phyloP scores from a whole-genome alignment of 2,329 filamentous ascomycete genomes.

The Aureobasidium leucospermi region DNA sequence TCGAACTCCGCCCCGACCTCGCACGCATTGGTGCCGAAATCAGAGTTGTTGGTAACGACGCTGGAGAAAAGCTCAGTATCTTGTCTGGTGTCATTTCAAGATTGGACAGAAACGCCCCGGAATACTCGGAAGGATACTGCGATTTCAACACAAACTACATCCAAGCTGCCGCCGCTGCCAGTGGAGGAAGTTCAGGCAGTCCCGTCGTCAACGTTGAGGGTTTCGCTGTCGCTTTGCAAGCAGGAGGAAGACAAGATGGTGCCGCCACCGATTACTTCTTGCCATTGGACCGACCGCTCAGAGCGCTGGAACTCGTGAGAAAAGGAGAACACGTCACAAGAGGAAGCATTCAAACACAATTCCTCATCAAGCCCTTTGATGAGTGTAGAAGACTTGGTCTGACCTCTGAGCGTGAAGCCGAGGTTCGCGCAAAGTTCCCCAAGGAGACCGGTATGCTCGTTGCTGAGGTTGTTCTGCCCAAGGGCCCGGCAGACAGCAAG shows the following conservation, averaged over 20 bases:
- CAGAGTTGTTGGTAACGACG: slow-evolving; percentile 95
- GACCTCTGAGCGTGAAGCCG: slow-evolving; percentile 76
- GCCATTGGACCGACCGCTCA: slow-evolving; percentile 79
- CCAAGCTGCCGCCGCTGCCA: slow-evolving; percentile 92
- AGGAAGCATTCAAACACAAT: slow-evolving; percentile 97
- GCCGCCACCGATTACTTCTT: slow-evolving; percentile 97
- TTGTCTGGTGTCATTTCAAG: slow-evolving; percentile 95
- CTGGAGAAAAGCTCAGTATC: slow-evolving; percentile 96
- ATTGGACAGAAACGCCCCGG: slow-evolving; percentile 90
- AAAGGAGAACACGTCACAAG: slow-evolving; percentile 68
- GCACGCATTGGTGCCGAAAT: slow-evolving; percentile 89
- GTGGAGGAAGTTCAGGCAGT: slow-evolving; percentile 95
- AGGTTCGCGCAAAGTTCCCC: slow-evolving; percentile 74
- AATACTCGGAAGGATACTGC: slow-evolving; percentile 96
- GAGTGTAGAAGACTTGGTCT: slow-evolving; percentile 88
- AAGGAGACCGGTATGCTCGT: slow-evolving; percentile 96
- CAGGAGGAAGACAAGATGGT: slow-evolving; percentile 86
- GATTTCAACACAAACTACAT: slow-evolving; percentile 98
- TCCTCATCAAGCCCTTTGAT: slow-evolving; percentile 93
- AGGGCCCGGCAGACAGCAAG: slow-evolving; percentile 79
- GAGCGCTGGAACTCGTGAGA: slow-evolving; percentile 80
- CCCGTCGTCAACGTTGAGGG: slow-evolving; percentile 95
- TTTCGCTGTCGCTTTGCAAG: slow-evolving; percentile 84
- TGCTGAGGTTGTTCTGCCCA: slow-evolving; percentile 86
- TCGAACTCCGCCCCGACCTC: slow-evolving; percentile 75